Evolutionary conservation across 345 rosid genomes (phyloP).

Genomic region (Crucihimalaya himalaica): DNA sequence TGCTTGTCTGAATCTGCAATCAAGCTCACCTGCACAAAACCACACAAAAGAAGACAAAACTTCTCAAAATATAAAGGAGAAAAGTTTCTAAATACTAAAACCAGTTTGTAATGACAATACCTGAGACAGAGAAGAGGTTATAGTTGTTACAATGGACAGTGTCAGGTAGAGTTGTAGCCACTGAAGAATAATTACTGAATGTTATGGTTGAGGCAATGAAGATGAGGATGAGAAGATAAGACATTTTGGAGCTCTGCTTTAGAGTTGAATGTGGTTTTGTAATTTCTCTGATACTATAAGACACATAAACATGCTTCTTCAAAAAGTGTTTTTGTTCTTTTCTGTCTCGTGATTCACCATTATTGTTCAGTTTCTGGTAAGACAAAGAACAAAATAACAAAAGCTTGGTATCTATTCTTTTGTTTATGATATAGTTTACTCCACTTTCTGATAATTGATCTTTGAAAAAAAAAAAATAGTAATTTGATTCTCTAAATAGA

Average conservation of each 20-base stretch:
- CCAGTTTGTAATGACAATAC: slow-evolving; percentile 19
- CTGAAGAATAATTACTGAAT: slow-evolving; percentile 9
- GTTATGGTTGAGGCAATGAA: slow-evolving; percentile 26
- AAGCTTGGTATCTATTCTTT: not conserved
- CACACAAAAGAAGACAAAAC: slow-evolving; percentile 16
- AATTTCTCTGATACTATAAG: not conserved
- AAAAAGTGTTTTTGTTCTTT: slow-evolving; percentile 23
- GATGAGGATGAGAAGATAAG: slow-evolving; percentile 30
- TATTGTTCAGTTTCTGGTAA: slow-evolving; percentile 1
- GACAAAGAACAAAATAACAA: not conserved
- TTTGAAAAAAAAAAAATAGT: not conserved
- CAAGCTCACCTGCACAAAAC: slow-evolving; percentile 57
- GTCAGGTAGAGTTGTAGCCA: slow-evolving; percentile 14
- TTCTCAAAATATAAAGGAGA: not conserved
- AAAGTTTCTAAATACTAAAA: not conserved
- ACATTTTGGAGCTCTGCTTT: slow-evolving; percentile 25
- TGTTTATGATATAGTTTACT: not conserved
- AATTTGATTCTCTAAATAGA: not conserved
- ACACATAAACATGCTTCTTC: slow-evolving; percentile 3
- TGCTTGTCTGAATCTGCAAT: slow-evolving; percentile 58
- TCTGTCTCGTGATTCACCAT: slow-evolving; percentile 37
- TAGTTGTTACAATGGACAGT: slow-evolving; percentile 13
- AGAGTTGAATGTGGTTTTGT: slow-evolving; percentile 1
- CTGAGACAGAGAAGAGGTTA: slow-evolving; percentile 23
- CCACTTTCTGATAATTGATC: not conserved